These are phyloP conservation scores for Talaromyces thailandensis DNA, from an alignment of 495 filamentous ascomycete species.

Conservation along the genomic window DNA sequence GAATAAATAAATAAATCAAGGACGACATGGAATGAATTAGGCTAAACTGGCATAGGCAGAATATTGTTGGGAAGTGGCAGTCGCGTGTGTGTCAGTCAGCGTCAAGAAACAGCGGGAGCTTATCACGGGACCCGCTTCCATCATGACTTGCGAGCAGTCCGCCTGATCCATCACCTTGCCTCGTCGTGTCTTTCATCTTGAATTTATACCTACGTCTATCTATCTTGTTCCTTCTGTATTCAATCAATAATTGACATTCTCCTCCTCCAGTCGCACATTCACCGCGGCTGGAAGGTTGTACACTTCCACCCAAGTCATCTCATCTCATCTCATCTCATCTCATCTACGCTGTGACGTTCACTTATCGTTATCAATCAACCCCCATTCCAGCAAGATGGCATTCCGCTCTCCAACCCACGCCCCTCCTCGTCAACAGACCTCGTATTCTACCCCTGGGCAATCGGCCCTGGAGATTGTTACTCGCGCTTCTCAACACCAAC, in stretches of 20 bases:
- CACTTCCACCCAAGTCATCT: background rate
- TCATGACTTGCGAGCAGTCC: background rate
- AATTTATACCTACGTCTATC: background rate
- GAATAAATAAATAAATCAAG: no score
- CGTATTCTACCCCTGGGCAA: constrained; percentile 40
- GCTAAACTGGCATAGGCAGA: no score
- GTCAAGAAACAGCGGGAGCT: background rate
- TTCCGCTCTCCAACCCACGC: constrained; percentile 70
- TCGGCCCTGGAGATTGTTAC: constrained; percentile 30
- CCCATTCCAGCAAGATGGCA: constrained; percentile 50
- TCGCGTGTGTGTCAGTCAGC: background rate
- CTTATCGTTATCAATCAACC: constrained; percentile 7
- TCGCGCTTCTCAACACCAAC: constrained; percentile 21
- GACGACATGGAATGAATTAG: no score
- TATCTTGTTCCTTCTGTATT: background rate
- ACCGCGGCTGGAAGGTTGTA: background rate
- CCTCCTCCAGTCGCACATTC: background rate
- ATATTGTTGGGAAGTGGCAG: background rate
- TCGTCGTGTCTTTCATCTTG: background rate
- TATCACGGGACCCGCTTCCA: constrained; percentile 7
- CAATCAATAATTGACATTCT: background rate
- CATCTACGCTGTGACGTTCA: background rate
- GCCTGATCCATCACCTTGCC: background rate
- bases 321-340: no score
- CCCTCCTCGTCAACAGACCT: constrained; percentile 46